These are phyloP conservation scores for Flaveria brownii DNA, from an alignment of 129 eudicot genomes.

Conservation along the genomic window DNA sequence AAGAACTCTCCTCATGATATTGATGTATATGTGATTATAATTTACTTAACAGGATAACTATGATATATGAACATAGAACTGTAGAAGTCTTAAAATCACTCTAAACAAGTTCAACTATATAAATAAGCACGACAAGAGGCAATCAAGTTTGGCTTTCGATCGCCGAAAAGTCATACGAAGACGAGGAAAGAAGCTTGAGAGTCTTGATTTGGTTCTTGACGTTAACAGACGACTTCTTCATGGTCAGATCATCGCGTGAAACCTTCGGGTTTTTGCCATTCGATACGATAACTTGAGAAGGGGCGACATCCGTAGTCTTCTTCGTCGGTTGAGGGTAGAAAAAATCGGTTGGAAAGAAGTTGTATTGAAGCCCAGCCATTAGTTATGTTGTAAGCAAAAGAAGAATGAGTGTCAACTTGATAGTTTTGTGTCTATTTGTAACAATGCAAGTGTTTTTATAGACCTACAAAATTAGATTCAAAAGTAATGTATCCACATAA, in stretches of 20 bases:
- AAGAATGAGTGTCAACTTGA: slow-evolving; percentile 9
- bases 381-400: slow-evolving; percentile 7
- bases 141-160: slow-evolving; percentile 13
- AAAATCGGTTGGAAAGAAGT: slow-evolving; percentile 43
- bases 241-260: slow-evolving; percentile 15
- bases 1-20: neutral
- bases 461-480: slow-evolving; percentile 3
- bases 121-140: neutral
- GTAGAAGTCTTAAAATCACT: neutral
- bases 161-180: slow-evolving; percentile 7
- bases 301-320: slow-evolving; percentile 1
- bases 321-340: slow-evolving; percentile 27
- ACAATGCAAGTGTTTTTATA: slow-evolving; percentile 21
- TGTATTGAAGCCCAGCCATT: slow-evolving; percentile 45
- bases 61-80: neutral
- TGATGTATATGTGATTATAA: neutral
- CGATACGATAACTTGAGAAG: slow-evolving; percentile 20
- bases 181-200: slow-evolving; percentile 2
- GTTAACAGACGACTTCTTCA: slow-evolving; percentile 11
- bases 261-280: slow-evolving; percentile 8
- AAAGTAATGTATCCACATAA: neutral
- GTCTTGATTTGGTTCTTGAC: slow-evolving; percentile 24
- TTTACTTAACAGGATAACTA: neutral
- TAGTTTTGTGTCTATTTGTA: neutral
- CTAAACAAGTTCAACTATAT: neutral